A percentile compares a stretch with the other conserved stretches of the same genome.
phyloP scores from a whole-genome alignment of 1,284 basidiomycete genomes.

The Leccinum fuscescens region DNA sequence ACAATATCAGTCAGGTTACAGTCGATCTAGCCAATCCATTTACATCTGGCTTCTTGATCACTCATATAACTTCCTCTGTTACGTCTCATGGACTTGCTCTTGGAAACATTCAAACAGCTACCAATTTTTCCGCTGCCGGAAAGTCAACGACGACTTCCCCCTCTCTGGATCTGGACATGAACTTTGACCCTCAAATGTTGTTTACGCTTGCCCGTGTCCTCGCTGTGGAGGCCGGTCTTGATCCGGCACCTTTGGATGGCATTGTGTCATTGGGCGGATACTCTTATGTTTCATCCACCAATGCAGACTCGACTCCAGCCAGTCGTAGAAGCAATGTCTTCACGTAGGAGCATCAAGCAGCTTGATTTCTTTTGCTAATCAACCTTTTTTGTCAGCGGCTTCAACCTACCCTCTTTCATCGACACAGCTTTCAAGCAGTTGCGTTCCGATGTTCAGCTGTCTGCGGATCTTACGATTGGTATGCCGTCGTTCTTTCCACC shows the following conservation, averaged over 20 bases:
- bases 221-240: conserved; percentile 62
- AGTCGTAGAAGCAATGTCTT: conserved; percentile 50
- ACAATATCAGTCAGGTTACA: conserved; percentile 67
- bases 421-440: conserved; percentile 66
- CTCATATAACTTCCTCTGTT: conserved; percentile 62
- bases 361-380: conserved; percentile 13
- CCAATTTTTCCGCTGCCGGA: conserved; percentile 54
- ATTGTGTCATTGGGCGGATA: conserved; percentile 73
- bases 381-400: conserved; percentile 44
- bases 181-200: conserved; percentile 68
- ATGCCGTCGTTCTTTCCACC: not conserved
- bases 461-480: conserved; percentile 61
- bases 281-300: conserved; percentile 50
- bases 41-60: conserved; percentile 59
- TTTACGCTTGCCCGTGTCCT: conserved; percentile 71
- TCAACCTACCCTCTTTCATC: conserved; percentile 67
- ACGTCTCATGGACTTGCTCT: conserved; percentile 63
- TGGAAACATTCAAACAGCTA: conserved; percentile 60
- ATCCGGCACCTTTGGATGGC: conserved; percentile 63
- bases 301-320: conserved; percentile 35
- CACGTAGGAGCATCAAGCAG: conserved; percentile 39
- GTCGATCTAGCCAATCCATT: conserved; percentile 73
- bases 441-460: conserved; percentile 60
- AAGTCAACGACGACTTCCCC: conserved; percentile 62
- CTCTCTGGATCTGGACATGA: conserved; percentile 60